Conservation (phyloP, 768 basidiomycete species). For the Terana coerulea region DNA sequence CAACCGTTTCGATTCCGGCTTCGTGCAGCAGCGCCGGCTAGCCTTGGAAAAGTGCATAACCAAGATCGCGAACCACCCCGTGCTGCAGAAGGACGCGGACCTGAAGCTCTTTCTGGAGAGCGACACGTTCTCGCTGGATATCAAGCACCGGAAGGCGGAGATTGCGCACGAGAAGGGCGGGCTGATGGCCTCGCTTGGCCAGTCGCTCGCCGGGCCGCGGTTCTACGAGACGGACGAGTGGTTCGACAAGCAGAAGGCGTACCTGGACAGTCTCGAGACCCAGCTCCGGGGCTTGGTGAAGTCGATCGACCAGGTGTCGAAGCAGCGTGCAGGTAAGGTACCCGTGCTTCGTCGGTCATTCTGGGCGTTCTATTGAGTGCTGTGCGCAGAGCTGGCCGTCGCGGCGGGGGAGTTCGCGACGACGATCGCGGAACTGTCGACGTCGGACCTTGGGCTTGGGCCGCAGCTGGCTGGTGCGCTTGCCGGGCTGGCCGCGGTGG, state of each 20-base stretch:
- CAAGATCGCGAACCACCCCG: constrained; percentile 91
- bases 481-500: constrained; percentile 67
- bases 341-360: background rate
- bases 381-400: constrained; percentile 54
- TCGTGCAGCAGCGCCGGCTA: constrained; percentile 80
- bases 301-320: constrained; percentile 82
- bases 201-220: constrained; percentile 71
- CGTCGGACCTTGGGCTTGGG: constrained; percentile 61
- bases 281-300: constrained; percentile 86
- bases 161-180: constrained; percentile 76
- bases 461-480: constrained; percentile 70
- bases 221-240: constrained; percentile 94
- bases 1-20: constrained; percentile 89
- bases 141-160: constrained; percentile 83
- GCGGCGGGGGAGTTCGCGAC: constrained; percentile 80
- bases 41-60: constrained; percentile 88
- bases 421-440: constrained; percentile 61
- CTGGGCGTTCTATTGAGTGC: background rate
- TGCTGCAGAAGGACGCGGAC: constrained; percentile 84
- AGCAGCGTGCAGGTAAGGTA: constrained; percentile 67
- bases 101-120: constrained; percentile 89
- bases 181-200: constrained; percentile 78
- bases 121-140: constrained; percentile 88
- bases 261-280: constrained; percentile 86
- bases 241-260: constrained; percentile 85